Evolutionary conservation across 345 rosid genomes (phyloP).

Genomic region (Salix udensis): DNA sequence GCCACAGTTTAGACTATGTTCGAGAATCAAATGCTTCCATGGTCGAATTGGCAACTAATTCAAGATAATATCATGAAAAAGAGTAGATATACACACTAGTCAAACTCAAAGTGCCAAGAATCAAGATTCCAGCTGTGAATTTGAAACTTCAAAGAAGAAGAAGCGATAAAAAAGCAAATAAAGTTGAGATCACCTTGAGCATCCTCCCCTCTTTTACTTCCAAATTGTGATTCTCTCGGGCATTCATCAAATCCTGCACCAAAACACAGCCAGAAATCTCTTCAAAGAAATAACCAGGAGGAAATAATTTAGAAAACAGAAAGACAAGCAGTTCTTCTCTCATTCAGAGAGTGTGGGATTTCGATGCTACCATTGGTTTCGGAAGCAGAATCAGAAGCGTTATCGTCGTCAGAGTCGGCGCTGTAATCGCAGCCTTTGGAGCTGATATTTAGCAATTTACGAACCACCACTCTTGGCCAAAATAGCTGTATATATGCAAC

Average conservation of each 20-base stretch:
- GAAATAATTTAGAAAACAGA: no score
- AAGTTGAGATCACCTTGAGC: slow-evolving; percentile 26
- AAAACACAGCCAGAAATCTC: neutral
- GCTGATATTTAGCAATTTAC: slow-evolving; percentile 77
- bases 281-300: neutral
- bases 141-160: neutral
- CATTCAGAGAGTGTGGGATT: neutral
- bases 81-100: neutral
- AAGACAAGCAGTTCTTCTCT: neutral
- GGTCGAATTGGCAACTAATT: neutral
- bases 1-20: neutral
- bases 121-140: neutral
- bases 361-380: slow-evolving; percentile 41
- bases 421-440: slow-evolving; percentile 65
- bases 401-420: slow-evolving; percentile 51
- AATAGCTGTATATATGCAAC: slow-evolving; percentile 79
- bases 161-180: neutral
- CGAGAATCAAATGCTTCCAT: neutral
- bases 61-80: neutral
- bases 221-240: slow-evolving; percentile 25
- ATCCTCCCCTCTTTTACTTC: slow-evolving; percentile 28
- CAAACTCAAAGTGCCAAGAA: neutral
- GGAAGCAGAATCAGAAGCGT: slow-evolving; percentile 36
- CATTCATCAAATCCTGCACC: slow-evolving; percentile 21
- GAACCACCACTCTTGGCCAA: slow-evolving; percentile 74